Evolutionary conservation across 768 basidiomycete genomes (phyloP), one percentile per base, ranked within the genome.

Genomic region (Kwoniella pini): DNA sequence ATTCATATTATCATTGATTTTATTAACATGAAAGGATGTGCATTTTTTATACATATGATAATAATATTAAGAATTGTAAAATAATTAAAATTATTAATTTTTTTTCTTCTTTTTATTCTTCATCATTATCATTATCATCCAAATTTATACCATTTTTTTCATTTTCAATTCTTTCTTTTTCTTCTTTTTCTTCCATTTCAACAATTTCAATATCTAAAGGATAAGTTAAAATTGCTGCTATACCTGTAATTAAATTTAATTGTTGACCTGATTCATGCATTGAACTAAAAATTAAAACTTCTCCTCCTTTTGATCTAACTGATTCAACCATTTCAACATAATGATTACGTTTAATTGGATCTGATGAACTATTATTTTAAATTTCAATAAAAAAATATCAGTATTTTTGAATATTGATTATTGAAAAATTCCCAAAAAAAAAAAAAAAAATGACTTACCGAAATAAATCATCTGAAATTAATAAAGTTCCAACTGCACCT

Each of bases 191-290:
- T 79, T 97, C 93, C 54, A 86, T 88, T 76, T 97, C 92, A 0
- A 97, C 93, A 1, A 95, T 86, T 78, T 99, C 96, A 6, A 98
- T 80, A 72, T 99, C 96, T 27, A 99, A 81, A 3, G 96, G 96
- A 78, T 93, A 99, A 0, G 91, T 97, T 46, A 99, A 80, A 54
- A 99, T 90, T 1, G 96, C 96, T 21, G 95, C 95, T 21, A 98
- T 85, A 1, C 96, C 96, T 7, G 92, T 94, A 39, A 98, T 77
- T 66, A 94, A 89, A 76, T 97, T 96, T n/a, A 99, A 82, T 75
- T 99, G 96, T 83, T 97, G 93, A 13, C 96, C 96, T 21, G 90
- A 91, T 80, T 99, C 96, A 75, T 99, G 96, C 96, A 99, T 98
- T 71, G 93, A 97, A 3, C 95, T 98, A 79, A 98, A 99, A 65